These are phyloP conservation scores for Diospyros kaki DNA, from an alignment of 148 eudicot species.

Conservation along the genomic window DNA sequence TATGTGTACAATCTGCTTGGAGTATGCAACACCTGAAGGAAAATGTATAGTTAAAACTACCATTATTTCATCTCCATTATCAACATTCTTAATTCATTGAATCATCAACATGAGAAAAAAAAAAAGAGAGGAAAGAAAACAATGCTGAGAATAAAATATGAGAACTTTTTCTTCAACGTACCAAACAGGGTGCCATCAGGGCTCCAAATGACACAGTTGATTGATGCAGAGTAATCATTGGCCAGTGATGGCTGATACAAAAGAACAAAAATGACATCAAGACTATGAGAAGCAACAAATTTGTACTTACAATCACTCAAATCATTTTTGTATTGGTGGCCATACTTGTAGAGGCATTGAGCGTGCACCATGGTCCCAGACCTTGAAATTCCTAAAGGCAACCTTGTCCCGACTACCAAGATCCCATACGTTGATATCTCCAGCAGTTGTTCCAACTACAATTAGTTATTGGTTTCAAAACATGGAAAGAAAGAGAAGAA, in stretches of 20 bases:
- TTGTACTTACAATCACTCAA: not conserved
- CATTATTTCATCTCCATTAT: conserved; percentile 3
- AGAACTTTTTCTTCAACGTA: conserved; percentile 18
- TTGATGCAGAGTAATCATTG: conserved; percentile 56
- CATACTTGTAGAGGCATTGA: conserved; percentile 72
- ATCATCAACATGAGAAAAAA: not conserved
- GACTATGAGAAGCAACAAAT: conserved; percentile 7
- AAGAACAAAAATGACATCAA: conserved; percentile 1
- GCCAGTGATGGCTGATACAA: conserved; percentile 49
- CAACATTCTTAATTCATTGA: conserved; percentile 1
- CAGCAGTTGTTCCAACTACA: conserved; percentile 78
- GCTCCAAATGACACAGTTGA: conserved; percentile 80
- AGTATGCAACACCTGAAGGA: conserved; percentile 82
- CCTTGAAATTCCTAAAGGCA: conserved; percentile 68
- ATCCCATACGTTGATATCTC: conserved; percentile 89
- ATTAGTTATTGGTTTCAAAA: conserved; percentile 17
- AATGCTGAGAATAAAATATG: not conserved
- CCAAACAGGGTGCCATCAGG: conserved; percentile 75
- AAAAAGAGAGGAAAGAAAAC: conserved; percentile 4
- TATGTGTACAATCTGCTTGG: conserved; percentile 84
- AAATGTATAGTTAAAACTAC: conserved; percentile 7
- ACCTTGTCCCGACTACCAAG: conserved; percentile 67
- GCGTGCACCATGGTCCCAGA: conserved; percentile 63
- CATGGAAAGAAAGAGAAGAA: not conserved
- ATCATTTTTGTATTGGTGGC: not conserved